A percentile compares a stretch with the other conserved stretches of the same genome.
These are phyloP conservation scores for Sporothrix dimorphospora DNA, from an alignment of 2,329 filamentous ascomycete species.

Conservation along the genomic window DNA sequence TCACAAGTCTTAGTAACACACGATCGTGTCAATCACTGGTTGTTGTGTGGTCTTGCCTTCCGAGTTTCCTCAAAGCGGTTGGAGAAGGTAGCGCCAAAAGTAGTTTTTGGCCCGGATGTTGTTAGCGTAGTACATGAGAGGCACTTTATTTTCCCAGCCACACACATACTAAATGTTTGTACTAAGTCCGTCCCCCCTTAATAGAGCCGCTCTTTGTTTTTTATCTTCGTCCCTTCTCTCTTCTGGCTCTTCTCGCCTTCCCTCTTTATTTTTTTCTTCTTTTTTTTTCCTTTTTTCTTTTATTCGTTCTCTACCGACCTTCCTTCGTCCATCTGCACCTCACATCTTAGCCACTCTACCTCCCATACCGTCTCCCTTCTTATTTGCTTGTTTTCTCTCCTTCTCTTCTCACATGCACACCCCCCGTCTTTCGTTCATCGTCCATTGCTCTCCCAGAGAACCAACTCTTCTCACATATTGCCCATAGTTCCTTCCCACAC, in stretches of 20 bases:
- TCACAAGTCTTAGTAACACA: slow-evolving; percentile 28
- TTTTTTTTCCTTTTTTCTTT: slow-evolving; percentile 20
- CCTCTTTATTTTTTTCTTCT: background rate
- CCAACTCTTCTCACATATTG: slow-evolving; percentile 27
- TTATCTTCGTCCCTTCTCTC: background rate
- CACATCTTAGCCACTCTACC: slow-evolving; percentile 27
- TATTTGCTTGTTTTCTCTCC: slow-evolving; percentile 32
- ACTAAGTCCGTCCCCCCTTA: background rate
- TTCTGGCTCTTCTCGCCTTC: background rate
- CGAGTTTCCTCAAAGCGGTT: slow-evolving; percentile 26
- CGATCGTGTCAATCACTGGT: slow-evolving; percentile 20
- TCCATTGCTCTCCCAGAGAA: slow-evolving; percentile 21
- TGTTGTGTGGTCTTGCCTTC: slow-evolving; percentile 29
- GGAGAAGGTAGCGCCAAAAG: slow-evolving; percentile 24
- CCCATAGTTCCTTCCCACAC: slow-evolving; percentile 26
- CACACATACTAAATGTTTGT: background rate
- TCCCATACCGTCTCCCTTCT: slow-evolving; percentile 33
- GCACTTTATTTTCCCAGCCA: slow-evolving; percentile 1
- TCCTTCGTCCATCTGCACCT: slow-evolving; percentile 13
- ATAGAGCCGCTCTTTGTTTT: background rate
- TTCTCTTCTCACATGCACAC: slow-evolving; percentile 31
- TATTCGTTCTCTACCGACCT: slow-evolving; percentile 13
- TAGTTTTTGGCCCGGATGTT: slow-evolving; percentile 1
- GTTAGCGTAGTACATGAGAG: slow-evolving; percentile 16
- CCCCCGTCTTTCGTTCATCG: slow-evolving; percentile 24